Evolutionary conservation across 371 early-diverging fungal genomes (phyloP), one percentile per base, ranked within the genome.

Genomic region (Mucor piriformis): DNA sequence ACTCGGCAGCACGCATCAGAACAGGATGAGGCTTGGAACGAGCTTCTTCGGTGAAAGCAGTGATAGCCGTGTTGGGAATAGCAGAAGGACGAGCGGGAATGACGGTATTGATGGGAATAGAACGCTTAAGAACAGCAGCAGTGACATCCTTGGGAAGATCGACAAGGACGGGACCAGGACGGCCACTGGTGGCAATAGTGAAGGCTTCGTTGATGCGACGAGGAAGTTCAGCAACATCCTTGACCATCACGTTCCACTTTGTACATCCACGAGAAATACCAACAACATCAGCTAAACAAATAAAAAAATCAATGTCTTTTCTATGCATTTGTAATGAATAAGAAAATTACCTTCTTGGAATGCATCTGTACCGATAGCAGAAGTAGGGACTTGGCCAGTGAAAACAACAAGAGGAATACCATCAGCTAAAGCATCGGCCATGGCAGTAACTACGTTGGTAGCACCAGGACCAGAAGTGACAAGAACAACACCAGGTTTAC

Each of bases 391-490:
- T 82, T 96, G 97, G 37, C 98, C 98, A 53, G 86, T 84, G 64
- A 96, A 95, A 27, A 96, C 96, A 54, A 98, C 90, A 81, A 98
- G 85, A 20, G 98, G 98, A 20, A 90, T 87, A 62, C 96, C 98
- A 74, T 96, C 97, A 2, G 90, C 89, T 11, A 94, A 77, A 33
- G 98, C 98, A 80, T 98, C 97, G 69, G 96, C 95, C 93, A 98
- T 91, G 16, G 98, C 93, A 21, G 98, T 98, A 57, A 98, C 85
- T 16, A 94, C 92, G 77, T 98, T 98, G 35, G 98, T 98, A 11
- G 97, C 98, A 46, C 98, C 98, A n/a, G 98, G 98, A 2, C 98
- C 98, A 18, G 94, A 91, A 3, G 98, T 98, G 8, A 98, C 97
- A 42, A 98, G 81, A 20, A 95, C 93, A 34, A 98, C 94, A 64